Percentiles rank a stretch among this genome's conserved stretches.
phyloP scores from a whole-genome alignment of 208 protist genomes.

The Strigomonas galati region DNA sequence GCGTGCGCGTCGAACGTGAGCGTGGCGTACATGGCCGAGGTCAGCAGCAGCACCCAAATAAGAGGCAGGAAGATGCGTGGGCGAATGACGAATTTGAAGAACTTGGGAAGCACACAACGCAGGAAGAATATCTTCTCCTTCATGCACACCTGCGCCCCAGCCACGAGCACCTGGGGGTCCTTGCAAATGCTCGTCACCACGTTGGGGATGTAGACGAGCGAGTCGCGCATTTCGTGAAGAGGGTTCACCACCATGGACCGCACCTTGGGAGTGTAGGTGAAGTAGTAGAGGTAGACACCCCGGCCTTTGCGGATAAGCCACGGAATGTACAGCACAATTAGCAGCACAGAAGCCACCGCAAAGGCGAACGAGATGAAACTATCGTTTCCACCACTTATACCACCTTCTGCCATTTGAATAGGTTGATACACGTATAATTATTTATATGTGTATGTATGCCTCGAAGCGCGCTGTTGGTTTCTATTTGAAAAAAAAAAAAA shows the following conservation, averaged over 20 bases:
- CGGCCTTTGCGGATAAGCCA: constrained; percentile 70
- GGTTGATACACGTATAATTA: neutral
- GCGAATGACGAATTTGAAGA: constrained; percentile 82
- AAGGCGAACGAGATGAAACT: constrained; percentile 88
- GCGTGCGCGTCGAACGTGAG: constrained; percentile 87
- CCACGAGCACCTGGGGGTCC: constrained; percentile 51
- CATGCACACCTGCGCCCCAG: constrained; percentile 65
- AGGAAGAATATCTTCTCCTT: constrained; percentile 80
- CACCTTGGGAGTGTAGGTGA: constrained; percentile 42
- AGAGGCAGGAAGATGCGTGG: constrained; percentile 77
- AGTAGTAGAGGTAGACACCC: constrained; percentile 55
- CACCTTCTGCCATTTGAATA: constrained; percentile 40
- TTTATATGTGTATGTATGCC: constrained; percentile 1
- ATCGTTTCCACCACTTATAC: constrained; percentile 80
- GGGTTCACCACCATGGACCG: constrained; percentile 43
- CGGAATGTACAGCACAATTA: constrained; percentile 86
- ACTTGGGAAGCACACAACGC: constrained; percentile 76
- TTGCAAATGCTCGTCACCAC: constrained; percentile 30
- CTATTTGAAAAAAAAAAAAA: constrained; percentile 13
- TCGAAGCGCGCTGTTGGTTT: neutral
- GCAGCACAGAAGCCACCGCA: constrained; percentile 77
- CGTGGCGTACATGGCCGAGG: constrained; percentile 84
- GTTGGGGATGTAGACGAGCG: constrained; percentile 56
- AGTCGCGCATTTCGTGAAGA: constrained; percentile 55
- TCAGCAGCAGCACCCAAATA: constrained; percentile 81